Base-by-base conservation (phyloP, 1,139 yeast genomes). In the Saccharomyces hybrid region DNA sequence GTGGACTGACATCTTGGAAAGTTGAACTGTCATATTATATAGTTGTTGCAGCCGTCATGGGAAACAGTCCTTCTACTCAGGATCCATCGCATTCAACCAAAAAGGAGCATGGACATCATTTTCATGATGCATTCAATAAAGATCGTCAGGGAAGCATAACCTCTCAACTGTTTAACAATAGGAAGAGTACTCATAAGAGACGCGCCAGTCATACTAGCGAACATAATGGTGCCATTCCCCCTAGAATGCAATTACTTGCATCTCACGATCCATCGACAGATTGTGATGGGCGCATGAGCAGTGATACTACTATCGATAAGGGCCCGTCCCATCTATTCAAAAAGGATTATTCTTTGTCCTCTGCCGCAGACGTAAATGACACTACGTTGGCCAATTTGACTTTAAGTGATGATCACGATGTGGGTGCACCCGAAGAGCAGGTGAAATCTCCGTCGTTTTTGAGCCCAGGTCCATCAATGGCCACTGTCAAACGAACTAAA, bases 401-500 rank as follows among this genome's bases (percentile, higher is more conserved):
- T 23, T n/a, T 46, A 26, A n/a, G 13, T 14, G 48, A 46, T 14
- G 28, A 14, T 46, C 30, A 46, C 8, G 48, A 25, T 20, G 20
- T 2, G 14, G 25, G 31, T 46, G 48, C 48, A 4, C 30, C 31
- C 6, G 48, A 46, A 46, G 31, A 46, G 14, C 48, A 27, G 23
- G 48, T 41, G 47, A 48, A 52, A 31, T 52, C 55, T 4, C 56
- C 61, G 8, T 52, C 55, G 8, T 52, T 61, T 16, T 47, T 57
- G 30, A 58, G 58, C 44, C 65, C 65, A 2, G 66, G 66, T 0
- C 67, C 65, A 20, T 53, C 66, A 2, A 50, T 56, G n/a, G 61
- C 68, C 3, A 64, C 66, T 13, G 68, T 63, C n/a, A 58, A 60
- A 51, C n/a, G 49, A 46, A 27, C 54, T 48, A 27, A 38, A 44